phyloP scores from a whole-genome alignment of 2,329 filamentous ascomycete genomes.

The Blastomyces parvus region DNA sequence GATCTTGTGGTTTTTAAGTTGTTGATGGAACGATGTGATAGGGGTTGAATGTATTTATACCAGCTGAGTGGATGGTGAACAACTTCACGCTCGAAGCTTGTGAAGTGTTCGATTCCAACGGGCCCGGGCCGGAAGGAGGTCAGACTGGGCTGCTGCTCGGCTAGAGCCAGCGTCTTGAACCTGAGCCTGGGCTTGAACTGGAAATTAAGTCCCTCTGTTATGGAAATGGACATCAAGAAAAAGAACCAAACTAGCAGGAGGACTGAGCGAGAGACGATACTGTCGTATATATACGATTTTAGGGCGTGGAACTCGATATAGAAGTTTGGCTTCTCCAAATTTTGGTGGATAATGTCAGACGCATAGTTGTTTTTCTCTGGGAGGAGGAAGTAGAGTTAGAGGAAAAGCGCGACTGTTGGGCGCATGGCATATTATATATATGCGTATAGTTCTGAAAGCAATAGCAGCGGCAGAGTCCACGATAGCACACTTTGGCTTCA shows the following conservation, averaged over 20 bases:
- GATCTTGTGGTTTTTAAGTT: background rate
- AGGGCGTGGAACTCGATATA: background rate
- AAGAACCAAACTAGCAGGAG: background rate
- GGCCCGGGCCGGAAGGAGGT: background rate
- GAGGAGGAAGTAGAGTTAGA: too few relatives aligned
- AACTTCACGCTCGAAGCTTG: background rate
- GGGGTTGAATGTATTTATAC: background rate
- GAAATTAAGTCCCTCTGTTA: background rate
- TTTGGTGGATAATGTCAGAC: too few relatives aligned
- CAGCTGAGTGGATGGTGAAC: background rate
- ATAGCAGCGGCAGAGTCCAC: too few relatives aligned
- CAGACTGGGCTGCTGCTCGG: background rate
- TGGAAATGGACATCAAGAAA: background rate
- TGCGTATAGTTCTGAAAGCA: too few relatives aligned
- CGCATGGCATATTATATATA: too few relatives aligned
- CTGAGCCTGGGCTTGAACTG: too few relatives aligned
- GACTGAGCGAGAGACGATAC: background rate
- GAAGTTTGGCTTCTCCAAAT: too few relatives aligned
- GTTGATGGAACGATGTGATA: background rate
- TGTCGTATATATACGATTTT: background rate
- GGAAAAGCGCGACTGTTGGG: too few relatives aligned
- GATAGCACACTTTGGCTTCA: too few relatives aligned
- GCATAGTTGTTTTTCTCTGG: too few relatives aligned
- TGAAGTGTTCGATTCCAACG: background rate
- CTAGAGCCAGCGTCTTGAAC: background rate